These are phyloP conservation scores for Melastoma candidum DNA, from an alignment of 441 rosid genomes.

Conservation along the genomic window DNA sequence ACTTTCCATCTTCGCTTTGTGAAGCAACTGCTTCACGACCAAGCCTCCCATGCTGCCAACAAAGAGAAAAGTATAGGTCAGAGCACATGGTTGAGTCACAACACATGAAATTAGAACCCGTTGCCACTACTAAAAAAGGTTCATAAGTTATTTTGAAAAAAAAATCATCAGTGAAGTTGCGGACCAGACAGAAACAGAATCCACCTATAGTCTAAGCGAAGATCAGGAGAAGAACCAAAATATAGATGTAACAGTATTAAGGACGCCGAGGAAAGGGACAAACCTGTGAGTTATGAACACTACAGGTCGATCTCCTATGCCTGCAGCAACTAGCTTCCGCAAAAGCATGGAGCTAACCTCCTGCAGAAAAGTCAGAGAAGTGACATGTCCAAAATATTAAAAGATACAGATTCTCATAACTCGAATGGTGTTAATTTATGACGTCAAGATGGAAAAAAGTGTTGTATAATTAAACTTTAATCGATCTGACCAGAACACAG, in stretches of 20 bases:
- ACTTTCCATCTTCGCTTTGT: slow-evolving; percentile 83
- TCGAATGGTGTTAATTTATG: no score
- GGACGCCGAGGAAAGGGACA: no score
- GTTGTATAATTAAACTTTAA: no score
- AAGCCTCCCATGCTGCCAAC: slow-evolving; percentile 92
- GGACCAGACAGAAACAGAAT: no score
- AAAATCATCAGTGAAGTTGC: no score
- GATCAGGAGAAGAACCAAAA: no score
- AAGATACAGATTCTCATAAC: neutral
- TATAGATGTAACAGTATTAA: no score
- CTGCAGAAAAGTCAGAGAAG: slow-evolving; percentile 20
- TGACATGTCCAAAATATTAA: neutral
- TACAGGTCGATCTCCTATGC: slow-evolving; percentile 93
- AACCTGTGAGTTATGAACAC: slow-evolving; percentile 97
- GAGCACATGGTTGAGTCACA: slow-evolving; percentile 9
- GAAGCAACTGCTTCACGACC: slow-evolving; percentile 89
- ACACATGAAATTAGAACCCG: neutral
- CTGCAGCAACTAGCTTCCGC: slow-evolving; percentile 77
- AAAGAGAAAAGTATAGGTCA: neutral
- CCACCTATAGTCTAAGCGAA: no score
- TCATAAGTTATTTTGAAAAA: no score
- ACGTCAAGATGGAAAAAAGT: no score
- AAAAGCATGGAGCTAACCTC: slow-evolving; percentile 84
- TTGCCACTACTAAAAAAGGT: no score
- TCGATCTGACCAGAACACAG: no score